Base-by-base conservation (phyloP, 2,329 filamentous ascomycete species). In the Colletotrichum viniferum region DNA sequence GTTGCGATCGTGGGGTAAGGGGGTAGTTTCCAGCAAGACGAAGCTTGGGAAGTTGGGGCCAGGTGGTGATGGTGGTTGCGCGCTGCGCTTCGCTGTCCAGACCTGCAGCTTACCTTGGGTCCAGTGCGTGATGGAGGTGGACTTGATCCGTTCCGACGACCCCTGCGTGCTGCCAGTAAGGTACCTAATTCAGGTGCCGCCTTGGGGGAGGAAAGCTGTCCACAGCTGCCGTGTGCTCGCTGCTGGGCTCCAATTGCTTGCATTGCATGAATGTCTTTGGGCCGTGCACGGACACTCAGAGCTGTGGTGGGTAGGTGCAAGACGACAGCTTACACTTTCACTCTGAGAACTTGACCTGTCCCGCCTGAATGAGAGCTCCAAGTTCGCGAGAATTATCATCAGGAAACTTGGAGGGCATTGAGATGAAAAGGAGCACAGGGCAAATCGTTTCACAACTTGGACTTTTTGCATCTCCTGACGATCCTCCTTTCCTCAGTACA, bases 51-150 rank as follows among this genome's bases (percentile, higher is more conserved):
- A 12, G 30, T 32, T 48, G 43, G 43, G 48, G 73, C 66, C 62
- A 64, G 72, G 26, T 76, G 65, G 62, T 67, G 69, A 76, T 73
- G 21, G 55, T 30, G 69, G 43, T 66, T 16, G 60, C 24, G 21
- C 21, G 24, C 28, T 62, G 28, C 43, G 63, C 38, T 63, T 63
- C 26, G 69, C 63, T 76, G 73, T 76, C 69, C 63, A 73, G 64
- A 76, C 43, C 43, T 52, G n/a, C n/a, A 52, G n/a, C 43, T 52
- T 52, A 52, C 43, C 18, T 62, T 66, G 24, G 30, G 28, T 38
- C 36, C 36, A 38, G 7, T 52, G 28, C 66, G 72, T 82, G 81
- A 77, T 71, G 77, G 68, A 62, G 67, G 58, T 36, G 48, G 28
- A 58, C 55, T 73, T 73, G 63, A 63, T 73, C 73, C 69, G 73